Conservation (phyloP, 169 alveolate genomes). For the Eimeria falciformis region DNA sequence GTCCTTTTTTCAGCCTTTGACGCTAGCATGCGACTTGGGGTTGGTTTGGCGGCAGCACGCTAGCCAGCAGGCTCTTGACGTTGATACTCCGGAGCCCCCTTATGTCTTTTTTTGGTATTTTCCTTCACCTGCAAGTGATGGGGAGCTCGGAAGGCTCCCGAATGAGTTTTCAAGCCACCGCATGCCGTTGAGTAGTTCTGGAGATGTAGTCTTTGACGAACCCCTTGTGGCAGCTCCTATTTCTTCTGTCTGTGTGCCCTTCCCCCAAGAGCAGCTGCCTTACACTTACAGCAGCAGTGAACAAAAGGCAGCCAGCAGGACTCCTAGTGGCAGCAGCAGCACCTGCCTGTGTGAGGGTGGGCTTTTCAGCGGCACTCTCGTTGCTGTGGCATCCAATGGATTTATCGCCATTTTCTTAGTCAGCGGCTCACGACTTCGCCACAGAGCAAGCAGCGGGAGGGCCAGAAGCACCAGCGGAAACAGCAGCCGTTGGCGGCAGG, state of each 20-base stretch:
- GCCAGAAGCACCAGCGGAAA: conserved; percentile 20
- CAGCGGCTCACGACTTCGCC: conserved; percentile 42
- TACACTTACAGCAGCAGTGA: background rate
- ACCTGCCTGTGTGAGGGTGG: background rate
- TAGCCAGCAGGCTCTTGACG: background rate
- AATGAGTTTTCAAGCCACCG: conserved; percentile 12
- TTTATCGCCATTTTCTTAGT: conserved; percentile 44
- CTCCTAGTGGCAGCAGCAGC: conserved; percentile 39
- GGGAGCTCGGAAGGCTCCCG: too few relatives aligned
- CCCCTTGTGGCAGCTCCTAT: conserved; percentile 46
- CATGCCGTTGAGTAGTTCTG: background rate
- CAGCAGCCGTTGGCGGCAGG: conserved; percentile 5
- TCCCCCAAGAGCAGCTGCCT: background rate
- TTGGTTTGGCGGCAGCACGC: background rate
- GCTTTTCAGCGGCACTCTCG: conserved; percentile 58
- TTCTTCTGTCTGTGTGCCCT: background rate
- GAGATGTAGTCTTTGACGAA: background rate
- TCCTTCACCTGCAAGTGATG: too few relatives aligned
- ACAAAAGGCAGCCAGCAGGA: background rate
- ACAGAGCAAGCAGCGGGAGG: background rate
- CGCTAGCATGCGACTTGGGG: conserved; percentile 23
- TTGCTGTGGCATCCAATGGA: conserved; percentile 57
- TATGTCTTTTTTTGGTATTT: background rate
- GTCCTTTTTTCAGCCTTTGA: background rate
- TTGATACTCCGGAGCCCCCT: background rate